Evolutionary conservation across 1,139 yeast species (phyloP).

Genomic region (Entelexis sorbosivorans): DNA sequence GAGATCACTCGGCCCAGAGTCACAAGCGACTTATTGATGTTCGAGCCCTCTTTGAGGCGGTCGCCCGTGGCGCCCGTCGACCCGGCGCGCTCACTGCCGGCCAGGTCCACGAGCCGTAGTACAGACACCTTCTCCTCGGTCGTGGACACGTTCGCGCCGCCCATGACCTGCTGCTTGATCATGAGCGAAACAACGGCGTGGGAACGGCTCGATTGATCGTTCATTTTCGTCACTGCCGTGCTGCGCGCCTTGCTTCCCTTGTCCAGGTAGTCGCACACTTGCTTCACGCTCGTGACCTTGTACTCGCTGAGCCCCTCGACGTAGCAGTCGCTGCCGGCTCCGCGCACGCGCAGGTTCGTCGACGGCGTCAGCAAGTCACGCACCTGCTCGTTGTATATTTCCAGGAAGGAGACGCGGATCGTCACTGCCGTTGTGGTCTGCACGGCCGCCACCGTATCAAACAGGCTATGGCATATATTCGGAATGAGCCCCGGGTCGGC

Average conservation of each 20-base stretch:
- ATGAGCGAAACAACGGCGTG: slow-evolving; percentile 64
- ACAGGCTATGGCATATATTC: slow-evolving; percentile 67
- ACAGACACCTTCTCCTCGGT: slow-evolving; percentile 49
- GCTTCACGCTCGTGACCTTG: slow-evolving; percentile 36
- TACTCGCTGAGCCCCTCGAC: slow-evolving; percentile 53
- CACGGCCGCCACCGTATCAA: slow-evolving; percentile 38
- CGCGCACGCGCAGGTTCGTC: slow-evolving; percentile 40
- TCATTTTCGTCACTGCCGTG: slow-evolving; percentile 58
- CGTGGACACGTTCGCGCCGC: slow-evolving; percentile 32
- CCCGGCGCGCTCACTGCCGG: slow-evolving; percentile 65
- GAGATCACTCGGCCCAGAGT: slow-evolving; percentile 68
- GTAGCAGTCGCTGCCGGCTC: slow-evolving; percentile 57
- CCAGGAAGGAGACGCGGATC: slow-evolving; percentile 52
- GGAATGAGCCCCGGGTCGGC: slow-evolving; percentile 74
- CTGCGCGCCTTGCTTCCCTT: slow-evolving; percentile 45
- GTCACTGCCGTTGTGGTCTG: slow-evolving; percentile 28
- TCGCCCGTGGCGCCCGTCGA: slow-evolving; percentile 56
- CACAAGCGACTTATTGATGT: slow-evolving; percentile 63
- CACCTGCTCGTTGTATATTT: slow-evolving; percentile 52
- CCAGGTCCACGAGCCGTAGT: slow-evolving; percentile 63
- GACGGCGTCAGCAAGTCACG: slow-evolving; percentile 20
- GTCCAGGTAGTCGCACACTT: slow-evolving; percentile 37
- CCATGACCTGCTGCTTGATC: slow-evolving; percentile 52
- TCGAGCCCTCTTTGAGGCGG: slow-evolving; percentile 60
- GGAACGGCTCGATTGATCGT: slow-evolving; percentile 63